Evolutionary conservation across 2,329 filamentous ascomycete genomes (phyloP).

Genomic region (Endoconidiophora polonica): DNA sequence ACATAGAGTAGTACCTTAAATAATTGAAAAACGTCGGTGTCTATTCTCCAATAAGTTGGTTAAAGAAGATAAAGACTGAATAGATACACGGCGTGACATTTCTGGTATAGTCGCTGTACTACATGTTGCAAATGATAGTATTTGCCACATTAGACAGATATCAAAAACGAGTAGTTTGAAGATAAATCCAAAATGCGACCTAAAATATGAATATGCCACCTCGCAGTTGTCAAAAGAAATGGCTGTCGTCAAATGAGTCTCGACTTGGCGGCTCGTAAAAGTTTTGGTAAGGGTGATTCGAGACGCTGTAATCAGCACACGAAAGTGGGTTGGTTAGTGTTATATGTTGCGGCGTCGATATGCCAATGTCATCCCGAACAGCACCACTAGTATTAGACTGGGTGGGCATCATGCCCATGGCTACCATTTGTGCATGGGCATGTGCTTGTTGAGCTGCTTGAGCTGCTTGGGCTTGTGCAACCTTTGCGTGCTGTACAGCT

Average conservation of each 20-base stretch:
- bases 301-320: constrained; percentile 58
- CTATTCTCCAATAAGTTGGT: too few relatives aligned
- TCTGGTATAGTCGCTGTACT: too few relatives aligned
- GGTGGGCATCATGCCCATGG: constrained; percentile 3
- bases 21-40: too few relatives aligned
- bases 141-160: too few relatives aligned
- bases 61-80: too few relatives aligned
- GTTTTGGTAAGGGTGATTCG: constrained; percentile 66
- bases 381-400: not conserved
- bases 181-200: too few relatives aligned
- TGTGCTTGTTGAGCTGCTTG: constrained; percentile 8
- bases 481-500: constrained; percentile 5
- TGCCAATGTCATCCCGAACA: not conserved
- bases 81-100: too few relatives aligned
- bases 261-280: constrained; percentile 58
- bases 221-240: not conserved
- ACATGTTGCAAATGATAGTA: too few relatives aligned
- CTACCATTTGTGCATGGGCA: constrained; percentile 7
- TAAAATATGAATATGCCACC: not conserved
- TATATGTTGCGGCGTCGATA: not conserved
- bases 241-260: not conserved
- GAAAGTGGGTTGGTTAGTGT: constrained; percentile 39
- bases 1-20: not conserved
- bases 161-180: too few relatives aligned
- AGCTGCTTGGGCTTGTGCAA: not conserved